phyloP scores from a whole-genome alignment of 257 asterid species.

The Henckelia pumila region DNA sequence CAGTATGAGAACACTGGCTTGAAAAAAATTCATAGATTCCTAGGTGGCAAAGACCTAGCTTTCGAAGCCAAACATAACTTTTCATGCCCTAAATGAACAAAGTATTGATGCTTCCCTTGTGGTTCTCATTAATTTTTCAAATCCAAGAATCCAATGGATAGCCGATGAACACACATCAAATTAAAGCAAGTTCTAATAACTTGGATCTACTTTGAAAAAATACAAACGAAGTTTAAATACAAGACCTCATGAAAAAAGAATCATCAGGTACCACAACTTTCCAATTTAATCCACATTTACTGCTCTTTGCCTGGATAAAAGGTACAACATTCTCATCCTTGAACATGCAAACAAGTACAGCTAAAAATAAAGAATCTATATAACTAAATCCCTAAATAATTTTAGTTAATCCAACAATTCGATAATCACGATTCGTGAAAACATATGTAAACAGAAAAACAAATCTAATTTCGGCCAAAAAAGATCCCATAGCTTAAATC shows the following conservation, averaged over 20 bases:
- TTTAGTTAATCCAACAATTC: not conserved
- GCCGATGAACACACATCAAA: slow-evolving; percentile 13
- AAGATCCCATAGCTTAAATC: not conserved
- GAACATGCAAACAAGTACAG: slow-evolving; percentile 18
- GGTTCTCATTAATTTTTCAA: not conserved
- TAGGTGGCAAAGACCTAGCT: not conserved
- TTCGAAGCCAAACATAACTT: slow-evolving; percentile 1
- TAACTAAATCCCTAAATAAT: slow-evolving; percentile 8
- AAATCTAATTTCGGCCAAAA: not conserved
- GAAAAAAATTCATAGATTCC: not conserved
- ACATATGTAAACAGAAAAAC: slow-evolving; percentile 2
- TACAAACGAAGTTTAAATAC: slow-evolving; percentile 15
- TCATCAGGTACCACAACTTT: slow-evolving; percentile 5
- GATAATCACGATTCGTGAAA: not conserved
- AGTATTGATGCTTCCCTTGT: not conserved
- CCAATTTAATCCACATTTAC: not conserved
- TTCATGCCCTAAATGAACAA: slow-evolving; percentile 4
- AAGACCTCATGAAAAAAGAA: slow-evolving; percentile 15
- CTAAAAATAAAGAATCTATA: slow-evolving; percentile 5
- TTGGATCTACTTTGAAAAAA: not conserved
- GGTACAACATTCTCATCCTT: not conserved
- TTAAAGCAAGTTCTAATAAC: slow-evolving; percentile 13
- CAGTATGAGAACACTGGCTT: not conserved
- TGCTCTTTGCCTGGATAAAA: not conserved
- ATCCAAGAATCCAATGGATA: slow-evolving; percentile 18